Conservation (phyloP, 768 basidiomycete genomes). For the Psilocybe tampanensis region DNA sequence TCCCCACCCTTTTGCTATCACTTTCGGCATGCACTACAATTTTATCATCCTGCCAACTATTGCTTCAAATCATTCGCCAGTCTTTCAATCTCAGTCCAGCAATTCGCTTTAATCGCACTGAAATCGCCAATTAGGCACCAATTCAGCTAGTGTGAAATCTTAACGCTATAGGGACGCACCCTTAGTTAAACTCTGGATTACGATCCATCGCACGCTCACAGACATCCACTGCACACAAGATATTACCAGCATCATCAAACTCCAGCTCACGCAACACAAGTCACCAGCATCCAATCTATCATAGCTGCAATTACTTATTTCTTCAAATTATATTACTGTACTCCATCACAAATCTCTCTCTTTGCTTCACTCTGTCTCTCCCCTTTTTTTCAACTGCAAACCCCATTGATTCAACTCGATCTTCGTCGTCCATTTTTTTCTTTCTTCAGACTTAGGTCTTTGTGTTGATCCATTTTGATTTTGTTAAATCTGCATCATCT, state of each 20-base stretch:
- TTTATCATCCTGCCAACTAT: conserved; percentile 14
- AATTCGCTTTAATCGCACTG: conserved; percentile 13
- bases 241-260: conserved; percentile 13
- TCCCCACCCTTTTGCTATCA: too few species aligned
- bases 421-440: conserved; percentile 27
- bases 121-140: conserved; percentile 10
- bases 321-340: conserved; percentile 19
- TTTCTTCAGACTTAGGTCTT: conserved; percentile 26
- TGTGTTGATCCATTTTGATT: not conserved
- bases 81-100: not conserved
- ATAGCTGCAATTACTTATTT: conserved; percentile 16
- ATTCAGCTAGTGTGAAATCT: conserved; percentile 16
- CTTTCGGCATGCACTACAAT: conserved; percentile 8
- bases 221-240: conserved; percentile 11
- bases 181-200: conserved; percentile 27
- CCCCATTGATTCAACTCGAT: conserved; percentile 17
- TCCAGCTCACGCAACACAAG: conserved; percentile 5
- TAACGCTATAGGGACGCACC: conserved; percentile 20
- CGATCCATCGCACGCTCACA: conserved; percentile 22
- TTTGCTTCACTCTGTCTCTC: not conserved
- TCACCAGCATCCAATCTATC: conserved; percentile 13
- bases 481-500: conserved; percentile 5
- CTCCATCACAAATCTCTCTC: conserved; percentile 12
- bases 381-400: not conserved
- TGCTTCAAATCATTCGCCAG: conserved; percentile 9